A percentile compares a stretch with the other conserved stretches of the same genome.
Conservation (phyloP, 768 basidiomycete genomes). For the Aureoboletus auriporus region DNA sequence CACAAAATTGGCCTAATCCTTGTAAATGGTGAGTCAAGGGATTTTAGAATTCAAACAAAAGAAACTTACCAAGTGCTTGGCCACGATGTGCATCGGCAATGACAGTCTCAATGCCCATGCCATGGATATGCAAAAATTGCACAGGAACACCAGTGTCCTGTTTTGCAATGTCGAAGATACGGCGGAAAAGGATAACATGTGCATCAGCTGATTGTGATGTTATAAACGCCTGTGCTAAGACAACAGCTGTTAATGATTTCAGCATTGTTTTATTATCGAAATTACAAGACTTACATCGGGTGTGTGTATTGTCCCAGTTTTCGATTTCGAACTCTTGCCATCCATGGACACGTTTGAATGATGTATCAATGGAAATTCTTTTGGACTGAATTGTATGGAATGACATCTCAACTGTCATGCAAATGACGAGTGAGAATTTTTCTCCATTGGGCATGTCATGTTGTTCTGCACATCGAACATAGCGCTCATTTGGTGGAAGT, state of each 20-base stretch:
- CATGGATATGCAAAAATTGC: background rate
- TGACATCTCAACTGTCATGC: background rate
- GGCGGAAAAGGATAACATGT: slow-evolving; percentile 18
- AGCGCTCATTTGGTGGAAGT: background rate
- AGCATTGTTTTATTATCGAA: no score
- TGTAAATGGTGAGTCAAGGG: background rate
- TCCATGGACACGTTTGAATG: background rate
- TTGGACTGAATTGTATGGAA: background rate
- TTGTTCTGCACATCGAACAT: background rate
- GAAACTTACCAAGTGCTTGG: background rate
- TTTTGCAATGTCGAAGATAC: slow-evolving; percentile 15
- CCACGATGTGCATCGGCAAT: slow-evolving; percentile 7
- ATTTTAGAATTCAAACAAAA: no score
- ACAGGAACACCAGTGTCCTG: background rate
- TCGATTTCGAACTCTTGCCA: slow-evolving; percentile 3
- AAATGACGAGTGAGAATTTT: background rate
- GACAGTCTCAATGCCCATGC: background rate
- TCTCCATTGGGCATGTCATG: background rate
- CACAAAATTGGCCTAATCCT: slow-evolving; percentile 8
- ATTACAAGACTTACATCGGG: background rate
- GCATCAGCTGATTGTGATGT: slow-evolving; percentile 24
- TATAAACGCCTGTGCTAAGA: slow-evolving; percentile 19
- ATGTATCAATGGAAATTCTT: background rate
- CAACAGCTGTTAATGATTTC: slow-evolving; percentile 2
- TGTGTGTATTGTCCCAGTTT: background rate